Evolutionary conservation across 371 early-diverging fungal species (phyloP), one percentile per base, ranked within the genome.

Genomic region (Paraphysoderma sedebokerense): DNA sequence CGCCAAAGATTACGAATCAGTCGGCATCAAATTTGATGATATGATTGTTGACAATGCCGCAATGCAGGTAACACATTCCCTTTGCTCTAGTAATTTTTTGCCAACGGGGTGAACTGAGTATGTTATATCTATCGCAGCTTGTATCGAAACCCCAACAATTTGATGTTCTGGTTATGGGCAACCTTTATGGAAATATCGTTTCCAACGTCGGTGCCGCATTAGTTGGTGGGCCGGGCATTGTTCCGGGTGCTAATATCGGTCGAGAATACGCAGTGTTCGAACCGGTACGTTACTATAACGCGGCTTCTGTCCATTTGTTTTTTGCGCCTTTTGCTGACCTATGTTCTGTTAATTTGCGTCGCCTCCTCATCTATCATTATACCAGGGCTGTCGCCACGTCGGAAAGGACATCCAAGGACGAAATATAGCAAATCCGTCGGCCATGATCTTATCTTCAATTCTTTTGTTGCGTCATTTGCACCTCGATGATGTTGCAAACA

Each of bases 1-100:
- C 37, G 82, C 90, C 55, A 79, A 92, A 67, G 82, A 82, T 63
- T 96, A 96, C 67, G 73, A 79, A 51, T 63, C 71, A 60, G 72
- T 76, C 38, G 88, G 86, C 36, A 87, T 96, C 62, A 62, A 78
- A 68, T 81, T 87, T 62, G 77, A 87, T 51, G 92, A 92, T 67
- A 91, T 96, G 95, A 95, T 96, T 67, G 93, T 96, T 53, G 97
- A 96, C 65, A 95, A 95, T 71, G 81, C 91, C 34, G 80, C 95
- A 45, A 96, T 96, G 97, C 97, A 96, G 65, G 63, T 59, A 53
- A n/a, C n/a, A n/a, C n/a, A n/a, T n/a, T n/a, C n/a, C n/a, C n/a
- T 19, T n/a, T 20, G 15, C 15, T 53, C 15, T 13, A 12, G n/a
- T 13, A 19, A 15, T 41, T 15, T 41, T 41, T 19, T 13, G 15